phyloP scores from a whole-genome alignment of 495 filamentous ascomycete genomes.

The Podospora pseudopauciseta region DNA sequence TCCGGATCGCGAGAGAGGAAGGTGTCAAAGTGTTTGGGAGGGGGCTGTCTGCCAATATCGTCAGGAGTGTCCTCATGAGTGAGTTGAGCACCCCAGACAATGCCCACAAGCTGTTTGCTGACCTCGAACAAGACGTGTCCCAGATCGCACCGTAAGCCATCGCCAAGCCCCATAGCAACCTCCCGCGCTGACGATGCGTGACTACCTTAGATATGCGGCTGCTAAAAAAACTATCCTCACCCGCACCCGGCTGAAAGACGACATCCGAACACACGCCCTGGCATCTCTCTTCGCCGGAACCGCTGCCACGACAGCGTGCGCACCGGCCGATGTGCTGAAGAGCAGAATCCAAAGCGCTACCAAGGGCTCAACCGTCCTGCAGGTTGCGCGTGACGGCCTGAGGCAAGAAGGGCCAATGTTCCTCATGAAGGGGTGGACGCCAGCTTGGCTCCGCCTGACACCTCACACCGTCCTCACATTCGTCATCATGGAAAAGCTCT shows the following conservation, averaged over 20 bases:
- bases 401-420: conserved; percentile 35
- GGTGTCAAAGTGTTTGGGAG: conserved; percentile 34
- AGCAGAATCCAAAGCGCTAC: conserved; percentile 37
- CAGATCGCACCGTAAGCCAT: conserved; percentile 35
- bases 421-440: conserved; percentile 44
- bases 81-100: conserved; percentile 7
- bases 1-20: conserved; percentile 35
- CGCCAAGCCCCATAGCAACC: not conserved
- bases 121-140: conserved; percentile 29
- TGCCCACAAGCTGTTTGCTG: not conserved
- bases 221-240: conserved; percentile 32
- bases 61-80: conserved; percentile 43
- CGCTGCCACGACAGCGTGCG: conserved; percentile 38
- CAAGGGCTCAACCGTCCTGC: conserved; percentile 25
- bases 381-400: conserved; percentile 28
- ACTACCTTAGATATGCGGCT: conserved; percentile 27
- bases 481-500: conserved; percentile 41
- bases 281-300: conserved; percentile 38
- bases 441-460: conserved; percentile 40
- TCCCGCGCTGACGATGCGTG: not conserved
- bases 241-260: conserved; percentile 29
- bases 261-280: conserved; percentile 34
- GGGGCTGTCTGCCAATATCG: conserved; percentile 36
- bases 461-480: conserved; percentile 42
- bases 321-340: conserved; percentile 41